These are phyloP conservation scores for Botrytis cinerea DNA, from an alignment of 2,329 filamentous ascomycete genomes.

Conservation along the genomic window DNA sequence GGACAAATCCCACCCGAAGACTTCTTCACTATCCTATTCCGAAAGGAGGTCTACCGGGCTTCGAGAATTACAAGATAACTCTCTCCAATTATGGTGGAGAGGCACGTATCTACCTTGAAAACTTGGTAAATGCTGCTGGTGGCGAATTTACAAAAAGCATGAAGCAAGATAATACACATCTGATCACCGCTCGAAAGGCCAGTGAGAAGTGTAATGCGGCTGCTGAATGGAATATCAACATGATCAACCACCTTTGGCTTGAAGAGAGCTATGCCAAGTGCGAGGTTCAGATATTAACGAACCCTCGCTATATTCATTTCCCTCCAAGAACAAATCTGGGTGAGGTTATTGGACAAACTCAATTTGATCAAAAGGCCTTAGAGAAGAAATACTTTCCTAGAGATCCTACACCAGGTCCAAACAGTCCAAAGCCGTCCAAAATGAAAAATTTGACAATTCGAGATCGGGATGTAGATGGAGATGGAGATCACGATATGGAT, in stretches of 20 bases:
- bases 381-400: slow-evolving; percentile 64
- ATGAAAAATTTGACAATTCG: slow-evolving; percentile 46
- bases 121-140: slow-evolving; percentile 79
- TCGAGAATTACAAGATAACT: slow-evolving; percentile 75
- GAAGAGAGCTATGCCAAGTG: slow-evolving; percentile 96
- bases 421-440: slow-evolving; percentile 51
- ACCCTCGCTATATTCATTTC: slow-evolving; percentile 80
- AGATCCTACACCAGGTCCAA: slow-evolving; percentile 45
- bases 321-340: slow-evolving; percentile 87
- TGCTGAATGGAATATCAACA: slow-evolving; percentile 85
- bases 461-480: slow-evolving; percentile 43
- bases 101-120: slow-evolving; percentile 89
- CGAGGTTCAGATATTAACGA: slow-evolving; percentile 69
- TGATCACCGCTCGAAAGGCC: slow-evolving; percentile 84
- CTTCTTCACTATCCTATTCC: slow-evolving; percentile 90
- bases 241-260: slow-evolving; percentile 94
- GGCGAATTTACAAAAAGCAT: slow-evolving; percentile 93
- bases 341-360: slow-evolving; percentile 88
- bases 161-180: slow-evolving; percentile 92
- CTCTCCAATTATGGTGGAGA: slow-evolving; percentile 97
- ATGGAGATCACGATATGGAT: slow-evolving; percentile 42
- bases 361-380: slow-evolving; percentile 65
- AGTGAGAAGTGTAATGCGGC: slow-evolving; percentile 95
- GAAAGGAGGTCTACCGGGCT: slow-evolving; percentile 74
- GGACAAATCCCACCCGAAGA: slow-evolving; percentile 80